These are phyloP conservation scores for Trichoderma sp. DNA, from an alignment of 2,329 filamentous ascomycete genomes.

Conservation along the genomic window DNA sequence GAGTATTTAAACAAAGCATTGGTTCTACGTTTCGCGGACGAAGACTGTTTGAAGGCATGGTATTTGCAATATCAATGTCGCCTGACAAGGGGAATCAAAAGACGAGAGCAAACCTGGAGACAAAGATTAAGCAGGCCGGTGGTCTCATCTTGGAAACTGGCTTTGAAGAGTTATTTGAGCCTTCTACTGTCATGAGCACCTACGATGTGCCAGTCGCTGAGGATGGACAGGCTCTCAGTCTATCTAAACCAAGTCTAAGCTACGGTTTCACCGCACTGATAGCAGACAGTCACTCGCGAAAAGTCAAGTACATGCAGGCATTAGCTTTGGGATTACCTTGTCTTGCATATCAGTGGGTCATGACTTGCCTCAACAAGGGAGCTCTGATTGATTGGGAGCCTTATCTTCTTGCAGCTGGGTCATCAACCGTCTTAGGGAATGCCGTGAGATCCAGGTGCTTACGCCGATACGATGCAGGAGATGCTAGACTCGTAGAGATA, in stretches of 20 bases:
- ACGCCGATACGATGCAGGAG: slow-evolving; percentile 57
- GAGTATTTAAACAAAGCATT: slow-evolving; percentile 33
- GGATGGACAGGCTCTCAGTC: slow-evolving; percentile 44
- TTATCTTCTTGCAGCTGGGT: slow-evolving; percentile 84
- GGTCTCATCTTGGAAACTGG: slow-evolving; percentile 71
- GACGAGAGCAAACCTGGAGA: slow-evolving; percentile 52
- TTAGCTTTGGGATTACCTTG: slow-evolving; percentile 88
- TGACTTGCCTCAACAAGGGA: slow-evolving; percentile 65
- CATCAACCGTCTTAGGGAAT: slow-evolving; percentile 73
- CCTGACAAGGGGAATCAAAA: slow-evolving; percentile 42
- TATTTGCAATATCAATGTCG: slow-evolving; percentile 79
- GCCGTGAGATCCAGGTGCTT: slow-evolving; percentile 76
- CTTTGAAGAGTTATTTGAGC: slow-evolving; percentile 78
- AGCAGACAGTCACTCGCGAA: slow-evolving; percentile 81
- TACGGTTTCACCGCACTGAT: slow-evolving; percentile 83
- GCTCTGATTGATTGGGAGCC: slow-evolving; percentile 71
- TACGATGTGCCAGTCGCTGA: slow-evolving; percentile 34
- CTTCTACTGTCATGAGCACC: slow-evolving; percentile 38
- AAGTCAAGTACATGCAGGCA: slow-evolving; percentile 92
- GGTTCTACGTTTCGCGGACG: slow-evolving; percentile 30
- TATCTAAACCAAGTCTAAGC: slow-evolving; percentile 54
- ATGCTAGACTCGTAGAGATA: slow-evolving; percentile 57
- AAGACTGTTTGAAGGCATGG: slow-evolving; percentile 74
- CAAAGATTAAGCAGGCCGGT: slow-evolving; percentile 68
- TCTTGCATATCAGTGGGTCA: slow-evolving; percentile 78